These are phyloP conservation scores for Backusella australiensis DNA, from an alignment of 192 early-diverging fungal genomes.

Conservation along the genomic window DNA sequence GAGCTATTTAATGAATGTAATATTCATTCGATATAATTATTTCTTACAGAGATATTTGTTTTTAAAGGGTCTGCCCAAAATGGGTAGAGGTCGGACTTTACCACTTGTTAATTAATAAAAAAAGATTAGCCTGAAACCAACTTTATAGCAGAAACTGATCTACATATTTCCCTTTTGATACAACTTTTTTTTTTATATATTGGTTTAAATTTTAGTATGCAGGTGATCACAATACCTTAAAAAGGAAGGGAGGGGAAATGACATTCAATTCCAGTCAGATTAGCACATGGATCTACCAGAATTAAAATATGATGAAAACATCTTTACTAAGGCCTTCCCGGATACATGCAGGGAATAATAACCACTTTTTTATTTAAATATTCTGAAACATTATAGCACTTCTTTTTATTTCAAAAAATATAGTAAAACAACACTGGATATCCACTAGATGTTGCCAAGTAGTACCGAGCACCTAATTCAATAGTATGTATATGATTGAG, in stretches of 20 bases:
- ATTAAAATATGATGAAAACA: neutral
- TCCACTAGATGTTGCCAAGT: neutral
- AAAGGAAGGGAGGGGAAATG: too few relatives aligned
- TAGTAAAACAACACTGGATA: neutral
- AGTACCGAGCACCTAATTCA: neutral
- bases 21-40: too few relatives aligned
- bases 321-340: neutral
- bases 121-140: neutral
- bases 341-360: neutral
- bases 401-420: neutral
- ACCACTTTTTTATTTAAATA: neutral
- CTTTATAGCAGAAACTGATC: neutral
- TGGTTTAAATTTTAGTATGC: neutral
- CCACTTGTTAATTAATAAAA: neutral
- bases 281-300: too few relatives aligned
- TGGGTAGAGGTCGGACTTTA: too few relatives aligned
- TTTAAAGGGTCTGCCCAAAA: too few relatives aligned
- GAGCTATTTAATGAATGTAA: too few relatives aligned
- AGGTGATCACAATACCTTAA: too few relatives aligned
- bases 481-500: neutral
- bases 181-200: neutral
- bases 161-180: neutral
- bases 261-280: too few relatives aligned
- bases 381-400: neutral
- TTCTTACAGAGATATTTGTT: too few relatives aligned